Conservation (phyloP, 768 basidiomycete species). For the Botryobasidium botryosum region DNA sequence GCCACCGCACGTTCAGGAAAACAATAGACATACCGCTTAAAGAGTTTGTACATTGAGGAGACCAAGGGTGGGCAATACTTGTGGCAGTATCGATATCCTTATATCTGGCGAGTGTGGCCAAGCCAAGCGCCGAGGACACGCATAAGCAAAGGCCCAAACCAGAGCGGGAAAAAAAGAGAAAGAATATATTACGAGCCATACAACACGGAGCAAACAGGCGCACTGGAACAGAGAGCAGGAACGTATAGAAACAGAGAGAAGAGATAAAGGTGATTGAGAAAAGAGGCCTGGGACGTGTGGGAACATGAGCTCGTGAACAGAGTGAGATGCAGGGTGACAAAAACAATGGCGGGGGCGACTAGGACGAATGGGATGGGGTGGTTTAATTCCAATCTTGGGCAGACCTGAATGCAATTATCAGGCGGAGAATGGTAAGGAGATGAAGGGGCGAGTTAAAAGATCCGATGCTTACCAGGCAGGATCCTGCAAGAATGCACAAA, state of each 20-base stretch:
- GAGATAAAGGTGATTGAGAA: background rate
- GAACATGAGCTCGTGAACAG: background rate
- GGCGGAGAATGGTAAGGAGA: background rate
- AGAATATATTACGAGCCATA: background rate
- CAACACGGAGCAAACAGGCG: too few species aligned
- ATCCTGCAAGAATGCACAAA: constrained; percentile 89
- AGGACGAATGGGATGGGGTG: background rate
- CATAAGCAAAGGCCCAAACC: background rate
- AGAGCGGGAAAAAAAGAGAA: background rate
- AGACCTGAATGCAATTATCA: background rate
- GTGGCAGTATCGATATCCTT: too few species aligned
- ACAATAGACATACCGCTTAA: too few species aligned
- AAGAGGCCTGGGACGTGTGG: background rate
- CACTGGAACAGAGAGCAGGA: background rate
- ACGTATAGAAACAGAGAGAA: background rate
- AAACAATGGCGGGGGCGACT: background rate
- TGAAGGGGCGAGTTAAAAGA: background rate
- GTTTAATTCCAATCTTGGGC: too few species aligned
- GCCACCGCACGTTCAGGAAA: too few species aligned
- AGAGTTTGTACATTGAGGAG: too few species aligned
- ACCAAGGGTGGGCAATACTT: too few species aligned
- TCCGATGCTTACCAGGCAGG: constrained; percentile 66
- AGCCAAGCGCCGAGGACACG: too few species aligned
- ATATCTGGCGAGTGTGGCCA: too few species aligned
- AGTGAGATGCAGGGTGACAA: background rate